Evolutionary conservation across 1,139 yeast species (phyloP).

Genomic region (Suhomyces maxii): DNA sequence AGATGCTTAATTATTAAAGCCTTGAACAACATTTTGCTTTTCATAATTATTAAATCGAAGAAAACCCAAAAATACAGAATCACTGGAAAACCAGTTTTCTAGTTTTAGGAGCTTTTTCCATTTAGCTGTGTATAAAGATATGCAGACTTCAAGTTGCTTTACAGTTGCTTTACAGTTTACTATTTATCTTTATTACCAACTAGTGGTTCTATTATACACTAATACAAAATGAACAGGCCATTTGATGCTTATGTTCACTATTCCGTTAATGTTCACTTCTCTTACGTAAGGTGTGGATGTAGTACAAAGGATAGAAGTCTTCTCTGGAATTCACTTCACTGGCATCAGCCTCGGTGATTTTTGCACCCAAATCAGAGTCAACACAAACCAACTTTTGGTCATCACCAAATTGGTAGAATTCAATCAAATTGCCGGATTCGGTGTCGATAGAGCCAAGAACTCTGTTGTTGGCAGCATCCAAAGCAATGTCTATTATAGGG

Average conservation of each 20-base stretch:
- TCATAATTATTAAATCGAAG: no score
- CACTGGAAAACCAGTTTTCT: no score
- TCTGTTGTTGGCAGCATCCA: slow-evolving; percentile 17
- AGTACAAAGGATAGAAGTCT: slow-evolving; percentile 65
- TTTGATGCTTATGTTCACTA: neutral
- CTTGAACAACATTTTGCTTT: no score
- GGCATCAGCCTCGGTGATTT: slow-evolving; percentile 26
- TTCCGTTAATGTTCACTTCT: slow-evolving; percentile 65
- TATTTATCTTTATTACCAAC: no score
- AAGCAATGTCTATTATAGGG: slow-evolving; percentile 30
- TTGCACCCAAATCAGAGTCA: slow-evolving; percentile 11
- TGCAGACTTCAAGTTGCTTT: no score
- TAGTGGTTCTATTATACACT: neutral
- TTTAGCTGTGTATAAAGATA: no score
- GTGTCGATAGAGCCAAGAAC: slow-evolving; percentile 52
- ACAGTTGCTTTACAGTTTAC: no score
- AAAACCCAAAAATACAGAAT: no score
- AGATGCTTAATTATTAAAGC: no score
- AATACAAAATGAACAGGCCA: neutral
- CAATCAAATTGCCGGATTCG: slow-evolving; percentile 34
- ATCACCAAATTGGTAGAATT: slow-evolving; percentile 22
- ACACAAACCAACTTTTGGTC: slow-evolving; percentile 11
- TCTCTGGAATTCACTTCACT: slow-evolving; percentile 37
- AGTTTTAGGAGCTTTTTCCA: no score
- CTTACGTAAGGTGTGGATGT: slow-evolving; percentile 66